Evolutionary conservation across 225 moss, liverwort and hornwort genomes (phyloP).

Genomic region (Pseudisothecium myosuroides): DNA sequence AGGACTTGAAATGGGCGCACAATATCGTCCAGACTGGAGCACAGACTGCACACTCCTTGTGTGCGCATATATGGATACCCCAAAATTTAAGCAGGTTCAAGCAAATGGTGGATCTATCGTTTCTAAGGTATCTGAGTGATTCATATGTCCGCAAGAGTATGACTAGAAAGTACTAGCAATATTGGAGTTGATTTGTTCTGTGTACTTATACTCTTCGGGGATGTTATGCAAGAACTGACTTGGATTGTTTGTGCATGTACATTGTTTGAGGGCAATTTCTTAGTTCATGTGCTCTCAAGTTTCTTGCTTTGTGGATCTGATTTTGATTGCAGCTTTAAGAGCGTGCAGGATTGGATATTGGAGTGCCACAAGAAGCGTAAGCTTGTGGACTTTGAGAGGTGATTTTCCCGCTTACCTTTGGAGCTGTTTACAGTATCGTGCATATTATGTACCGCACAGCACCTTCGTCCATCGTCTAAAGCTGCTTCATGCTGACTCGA

Average conservation of each 20-base stretch:
- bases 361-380: slow-evolving; percentile 46
- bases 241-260: background rate
- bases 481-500: background rate
- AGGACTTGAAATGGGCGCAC: slow-evolving; percentile 71
- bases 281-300: slow-evolving; percentile 14
- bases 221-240: background rate
- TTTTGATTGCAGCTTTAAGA: slow-evolving; percentile 21
- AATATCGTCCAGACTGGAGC: slow-evolving; percentile 63
- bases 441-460: background rate
- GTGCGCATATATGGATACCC: slow-evolving; percentile 56
- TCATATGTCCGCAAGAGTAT: background rate
- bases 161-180: background rate
- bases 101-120: slow-evolving; percentile 59
- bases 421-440: background rate
- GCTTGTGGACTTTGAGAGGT: slow-evolving; percentile 52
- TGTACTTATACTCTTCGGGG: background rate
- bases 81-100: slow-evolving; percentile 71
- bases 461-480: background rate
- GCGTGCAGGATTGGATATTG: slow-evolving; percentile 61
- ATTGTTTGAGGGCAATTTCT: background rate
- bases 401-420: background rate
- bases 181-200: background rate
- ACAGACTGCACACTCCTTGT: slow-evolving; percentile 71
- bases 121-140: slow-evolving; percentile 39
- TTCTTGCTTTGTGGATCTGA: slow-evolving; percentile 12